phyloP scores from a whole-genome alignment of 306 rosid genomes.

The Trichosanthes truncata region DNA sequence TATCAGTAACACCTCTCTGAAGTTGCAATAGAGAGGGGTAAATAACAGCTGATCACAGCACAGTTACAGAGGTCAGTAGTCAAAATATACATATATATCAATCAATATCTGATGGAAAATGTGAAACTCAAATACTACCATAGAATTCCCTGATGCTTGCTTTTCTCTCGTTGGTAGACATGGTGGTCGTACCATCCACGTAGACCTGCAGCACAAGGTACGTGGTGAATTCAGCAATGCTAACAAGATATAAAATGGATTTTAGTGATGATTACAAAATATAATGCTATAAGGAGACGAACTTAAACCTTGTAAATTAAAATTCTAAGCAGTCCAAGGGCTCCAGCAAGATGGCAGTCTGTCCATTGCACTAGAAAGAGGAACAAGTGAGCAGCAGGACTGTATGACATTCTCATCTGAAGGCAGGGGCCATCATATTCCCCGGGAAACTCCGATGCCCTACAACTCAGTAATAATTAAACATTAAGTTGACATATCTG shows the following conservation, averaged over 20 bases:
- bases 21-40: slow-evolving; percentile 91
- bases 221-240: slow-evolving; percentile 13
- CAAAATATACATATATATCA: not conserved
- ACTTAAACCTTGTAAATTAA: slow-evolving; percentile 75
- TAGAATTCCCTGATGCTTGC: slow-evolving; percentile 92
- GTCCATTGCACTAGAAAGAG: slow-evolving; percentile 94
- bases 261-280: not conserved
- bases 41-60: slow-evolving; percentile 54
- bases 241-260: not conserved
- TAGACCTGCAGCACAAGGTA: slow-evolving; percentile 49
- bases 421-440: slow-evolving; percentile 94
- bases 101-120: not conserved
- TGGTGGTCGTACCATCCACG: slow-evolving; percentile 94
- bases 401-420: slow-evolving; percentile 98
- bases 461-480: slow-evolving; percentile 19
- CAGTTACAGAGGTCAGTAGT: slow-evolving; percentile 19
- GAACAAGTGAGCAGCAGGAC: slow-evolving; percentile 91
- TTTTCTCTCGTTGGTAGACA: slow-evolving; percentile 91
- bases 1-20: slow-evolving; percentile 69
- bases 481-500: not conserved
- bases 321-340: slow-evolving; percentile 82
- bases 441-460: slow-evolving; percentile 83
- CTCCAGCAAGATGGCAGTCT: slow-evolving; percentile 89
- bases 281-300: not conserved
- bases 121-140: slow-evolving; percentile 32